Evolutionary conservation across 228 moss, liverwort and hornwort species (phyloP).

Genomic region (Sphagnum fallax): DNA sequence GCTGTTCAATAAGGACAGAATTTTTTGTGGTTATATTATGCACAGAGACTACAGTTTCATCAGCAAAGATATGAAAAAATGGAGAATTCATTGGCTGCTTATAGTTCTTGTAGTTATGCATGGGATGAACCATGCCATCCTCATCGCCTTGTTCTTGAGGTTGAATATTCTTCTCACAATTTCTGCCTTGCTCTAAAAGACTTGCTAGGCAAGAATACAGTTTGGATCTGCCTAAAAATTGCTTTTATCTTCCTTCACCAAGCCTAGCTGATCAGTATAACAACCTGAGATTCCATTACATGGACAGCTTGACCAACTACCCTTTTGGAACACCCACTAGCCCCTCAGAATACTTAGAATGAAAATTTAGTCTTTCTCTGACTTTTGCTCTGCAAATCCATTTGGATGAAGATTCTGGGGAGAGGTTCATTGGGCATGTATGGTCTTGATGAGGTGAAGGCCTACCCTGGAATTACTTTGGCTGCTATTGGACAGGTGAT

Average conservation of each 20-base stretch:
- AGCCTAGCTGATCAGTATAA: no score
- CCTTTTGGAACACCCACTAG: no score
- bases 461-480: conserved; percentile 59
- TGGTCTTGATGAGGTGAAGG: conserved; percentile 89
- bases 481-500: conserved; percentile 61
- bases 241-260: no score
- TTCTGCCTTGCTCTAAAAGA: not conserved
- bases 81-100: conserved; percentile 86
- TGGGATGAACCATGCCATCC: conserved; percentile 98
- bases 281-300: no score
- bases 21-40: not conserved
- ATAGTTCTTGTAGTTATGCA: conserved; percentile 81
- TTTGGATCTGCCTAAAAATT: no score
- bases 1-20: no score
- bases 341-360: no score
- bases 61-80: conserved; percentile 91
- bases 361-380: not conserved
- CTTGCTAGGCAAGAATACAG: no score
- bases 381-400: conserved; percentile 2
- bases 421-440: conserved; percentile 75
- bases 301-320: no score
- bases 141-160: conserved; percentile 92
- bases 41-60: conserved; percentile 88
- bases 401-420: conserved; percentile 61
- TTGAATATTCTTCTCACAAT: conserved; percentile 6